Evolutionary conservation across 768 basidiomycete species (phyloP).

Genomic region (Tephrocybe sp.): DNA sequence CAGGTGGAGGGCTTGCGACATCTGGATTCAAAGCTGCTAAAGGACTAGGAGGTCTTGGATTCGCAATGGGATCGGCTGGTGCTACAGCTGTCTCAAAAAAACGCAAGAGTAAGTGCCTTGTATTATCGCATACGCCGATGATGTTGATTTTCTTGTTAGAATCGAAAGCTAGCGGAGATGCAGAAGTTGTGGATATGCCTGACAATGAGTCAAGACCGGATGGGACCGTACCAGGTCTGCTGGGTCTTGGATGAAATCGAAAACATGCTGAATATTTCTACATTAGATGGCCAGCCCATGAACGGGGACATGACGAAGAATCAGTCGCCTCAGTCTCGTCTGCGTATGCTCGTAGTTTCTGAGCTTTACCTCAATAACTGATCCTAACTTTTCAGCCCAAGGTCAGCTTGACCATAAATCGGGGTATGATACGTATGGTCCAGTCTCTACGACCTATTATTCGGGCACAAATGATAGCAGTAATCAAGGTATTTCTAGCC

Average conservation of each 20-base stretch:
- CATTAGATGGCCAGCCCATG: not conserved
- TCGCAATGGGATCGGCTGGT: slow-evolving; percentile 4
- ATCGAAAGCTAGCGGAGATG: not conserved
- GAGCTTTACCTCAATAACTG: no score
- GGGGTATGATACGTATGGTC: not conserved
- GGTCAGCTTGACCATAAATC: not conserved
- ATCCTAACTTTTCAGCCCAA: not conserved
- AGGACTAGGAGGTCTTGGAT: slow-evolving; percentile 1
- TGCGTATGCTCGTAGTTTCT: not conserved
- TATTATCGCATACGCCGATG: not conserved
- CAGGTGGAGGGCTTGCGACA: slow-evolving; percentile 3
- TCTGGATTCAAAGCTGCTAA: slow-evolving; percentile 8
- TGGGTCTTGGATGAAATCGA: not conserved
- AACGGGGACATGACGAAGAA: no score
- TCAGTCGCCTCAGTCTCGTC: not conserved
- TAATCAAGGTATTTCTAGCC: not conserved
- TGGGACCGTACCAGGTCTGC: not conserved
- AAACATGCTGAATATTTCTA: not conserved
- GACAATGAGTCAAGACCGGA: not conserved
- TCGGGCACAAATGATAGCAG: not conserved
- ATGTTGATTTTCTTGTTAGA: not conserved
- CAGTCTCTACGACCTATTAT: not conserved
- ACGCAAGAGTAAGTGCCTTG: not conserved
- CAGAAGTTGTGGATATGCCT: not conserved
- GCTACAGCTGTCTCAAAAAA: slow-evolving; percentile 1